Evolutionary conservation across 805 yeast species (phyloP), one percentile per base, ranked within the genome.

Genomic region (Hanseniaspora mollemarum): DNA sequence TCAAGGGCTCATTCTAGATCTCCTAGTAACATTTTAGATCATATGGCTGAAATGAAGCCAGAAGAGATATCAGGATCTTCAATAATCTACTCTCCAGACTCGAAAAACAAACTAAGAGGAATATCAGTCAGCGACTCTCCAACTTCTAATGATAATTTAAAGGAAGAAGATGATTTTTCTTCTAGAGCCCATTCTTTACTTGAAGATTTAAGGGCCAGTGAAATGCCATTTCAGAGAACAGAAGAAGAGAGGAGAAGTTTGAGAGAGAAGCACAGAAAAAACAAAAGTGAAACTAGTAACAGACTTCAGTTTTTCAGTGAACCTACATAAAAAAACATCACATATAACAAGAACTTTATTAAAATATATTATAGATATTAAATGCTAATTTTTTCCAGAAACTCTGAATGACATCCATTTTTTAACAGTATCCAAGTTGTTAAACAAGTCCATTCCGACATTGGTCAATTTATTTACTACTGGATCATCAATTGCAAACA

Each of bases 381-480:
- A 32, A 32, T 18, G n/a, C n/a, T 32, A 29, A 22, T 39, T 39
- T 26, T 48, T 48, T 13, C 51, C 51, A 28, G 51, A 48, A 4
- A 48, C 51, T 33, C 35, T 40, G 18, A 48, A 48, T 4, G 51
- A 39, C 18, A 48, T 16, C 51, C 51, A 48, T 12, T 48, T 42
- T 66, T 90, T 90, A 46, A 87, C 63, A 52, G 78, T 73, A 2
- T 75, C 77, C 28, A 85, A 55, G 42, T 69, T 70, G 63, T 90
- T 83, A 38, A 87, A 71, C 1, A 78, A 56, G 52, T 78, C 79
- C 57, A 90, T 73, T 0, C 98, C 98, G 24, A 80, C 57, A 0
- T 90, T 76, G 59, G 97, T 72, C 29, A 80, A 66, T 39, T 76
- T 73, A 28, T 88, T 96, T 4, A 90, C 57, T 0, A 96, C 95